A percentile compares a stretch with the other conserved stretches of the same genome.
Evolutionary conservation across 176 grass and related monocot species (phyloP).

Genomic region (Cenchrus fungigraminus): DNA sequence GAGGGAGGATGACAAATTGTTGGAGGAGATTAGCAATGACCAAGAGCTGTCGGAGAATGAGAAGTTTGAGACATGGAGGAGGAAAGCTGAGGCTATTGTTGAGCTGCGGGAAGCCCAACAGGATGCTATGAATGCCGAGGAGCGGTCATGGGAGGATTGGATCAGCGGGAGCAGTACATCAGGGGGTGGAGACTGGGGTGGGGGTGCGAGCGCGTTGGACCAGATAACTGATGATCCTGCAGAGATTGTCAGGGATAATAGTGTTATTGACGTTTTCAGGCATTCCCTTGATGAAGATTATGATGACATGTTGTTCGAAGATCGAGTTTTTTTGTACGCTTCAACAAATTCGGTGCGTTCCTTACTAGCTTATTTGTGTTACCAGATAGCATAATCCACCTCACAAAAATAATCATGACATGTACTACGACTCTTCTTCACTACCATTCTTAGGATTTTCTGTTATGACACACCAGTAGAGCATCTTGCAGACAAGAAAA

Average conservation of each 20-base stretch:
- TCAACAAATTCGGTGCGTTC: constrained; percentile 70
- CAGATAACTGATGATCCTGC: constrained; percentile 65
- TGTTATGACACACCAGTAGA: constrained; percentile 2
- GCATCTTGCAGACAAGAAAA: not conserved
- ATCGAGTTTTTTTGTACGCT: constrained; percentile 81
- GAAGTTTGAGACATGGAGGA: constrained; percentile 88
- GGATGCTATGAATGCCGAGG: constrained; percentile 63
- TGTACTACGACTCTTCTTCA: constrained; percentile 5
- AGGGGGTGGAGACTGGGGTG: constrained; percentile 55
- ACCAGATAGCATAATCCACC: not conserved
- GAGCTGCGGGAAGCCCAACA: constrained; percentile 79
- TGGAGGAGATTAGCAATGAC: constrained; percentile 40
- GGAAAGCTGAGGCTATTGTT: constrained; percentile 79
- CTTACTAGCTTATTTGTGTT: constrained; percentile 30
- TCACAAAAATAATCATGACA: not conserved
- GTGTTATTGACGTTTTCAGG: constrained; percentile 56
- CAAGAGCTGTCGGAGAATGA: constrained; percentile 62
- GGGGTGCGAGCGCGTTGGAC: constrained; percentile 17
- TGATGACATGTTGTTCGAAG: constrained; percentile 83
- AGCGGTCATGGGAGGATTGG: constrained; percentile 84
- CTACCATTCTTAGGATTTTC: not conserved
- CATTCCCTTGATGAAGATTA: constrained; percentile 61
- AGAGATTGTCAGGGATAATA: constrained; percentile 67
- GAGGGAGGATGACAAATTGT: constrained; percentile 54
- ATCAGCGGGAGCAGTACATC: constrained; percentile 44